Evolutionary conservation across 176 grass and related monocot species (phyloP), one percentile per base, ranked within the genome.

Genomic region (Themeda triandra): DNA sequence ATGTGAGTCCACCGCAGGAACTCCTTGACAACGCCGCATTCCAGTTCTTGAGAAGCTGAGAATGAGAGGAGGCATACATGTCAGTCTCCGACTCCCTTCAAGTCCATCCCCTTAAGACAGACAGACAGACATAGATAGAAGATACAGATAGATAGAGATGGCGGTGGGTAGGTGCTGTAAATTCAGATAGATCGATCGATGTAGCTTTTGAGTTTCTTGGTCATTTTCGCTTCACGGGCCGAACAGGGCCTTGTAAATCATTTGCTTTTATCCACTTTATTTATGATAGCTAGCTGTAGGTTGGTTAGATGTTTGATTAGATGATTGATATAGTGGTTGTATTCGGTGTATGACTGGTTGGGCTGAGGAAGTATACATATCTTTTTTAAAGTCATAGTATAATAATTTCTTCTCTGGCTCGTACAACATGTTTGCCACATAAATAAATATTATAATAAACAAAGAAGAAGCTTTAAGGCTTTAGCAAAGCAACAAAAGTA

Each of bases 11-110:
- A 79, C 92, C 95, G 4, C 84, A 95, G 51, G 90, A 95, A 62
- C 92, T 98, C 66, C 37, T 88, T 1, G 88, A 88, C 41, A 91
- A 89, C 37, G 75, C 86, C 0, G 53, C 84, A 6, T 98, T 98
- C 84, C 92, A 93, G 10, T 98, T 98, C 88, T 86, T 95, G 80
- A 86, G 88, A 49, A 84, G 86, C 72, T 92, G 60, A 79, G 39
- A 21, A 58, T 58, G 54, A 58, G 54, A 58, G 23, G 35, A 23
- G 30, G 63, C 63, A 8, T 66, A 66, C 3, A 59, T 56, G 53
- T 56, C 7, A 56, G 21, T 23, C 21, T 5, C n/a, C n/a, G n/a
- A n/a, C n/a, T 54, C 51, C 51, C 46, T 19, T 6, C 46, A 49
- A 49, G 46, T 49, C 15, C 48, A 51, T 18, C 48, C 48, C 15